Base-by-base conservation (phyloP, 2,329 filamentous ascomycete species). In the Cladosporium sp. region DNA sequence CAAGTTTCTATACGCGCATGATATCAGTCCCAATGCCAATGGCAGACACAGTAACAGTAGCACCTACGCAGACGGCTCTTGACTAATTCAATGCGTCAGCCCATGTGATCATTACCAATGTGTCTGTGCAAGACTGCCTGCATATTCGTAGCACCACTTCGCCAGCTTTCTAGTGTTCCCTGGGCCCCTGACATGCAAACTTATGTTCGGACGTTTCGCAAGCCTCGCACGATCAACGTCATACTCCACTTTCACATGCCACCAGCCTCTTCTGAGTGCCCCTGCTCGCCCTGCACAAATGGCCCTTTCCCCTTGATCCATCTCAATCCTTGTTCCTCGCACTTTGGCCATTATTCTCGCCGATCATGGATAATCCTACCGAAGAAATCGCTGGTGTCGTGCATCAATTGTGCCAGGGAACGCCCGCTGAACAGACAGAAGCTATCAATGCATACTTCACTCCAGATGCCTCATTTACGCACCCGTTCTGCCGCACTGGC, bases 361-460 rank as follows among this genome's bases (percentile, higher is more conserved):
- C 39, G 35, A 32, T 15, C 39, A 71, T 70, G 68, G 68, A 71
- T 44, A 60, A 68, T 52, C 66, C 64, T 77, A 78, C 78, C 24
- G 67, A 74, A 47, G 86, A 95, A 61, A 87, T 93, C 63, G 68
- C 78, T 20, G 70, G 73, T 10, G 78, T 96, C 54, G 89, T 96
- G 71, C 80, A 80, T 58, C 76, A 81, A 35, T 81, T 96, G 58
- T 86, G 84, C 39, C 83, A 88, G 69, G 85, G 87, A 45, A 79
- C 81, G 0, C 86, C 87, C 0, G 77, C 81, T 1, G 75, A 87
- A 34, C 91, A 95, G 71, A 75, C 80, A 56, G 75, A 79, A 3
- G 78, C 87, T 0, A 77, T 96, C 22, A 78, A 88, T 58, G 78
- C 76, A n/a, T 92, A 89, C 74, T 96, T 92, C 72, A 83, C 86